These are phyloP conservation scores for Cantharellus anzutake DNA, from an alignment of 768 basidiomycete species.

Conservation along the genomic window DNA sequence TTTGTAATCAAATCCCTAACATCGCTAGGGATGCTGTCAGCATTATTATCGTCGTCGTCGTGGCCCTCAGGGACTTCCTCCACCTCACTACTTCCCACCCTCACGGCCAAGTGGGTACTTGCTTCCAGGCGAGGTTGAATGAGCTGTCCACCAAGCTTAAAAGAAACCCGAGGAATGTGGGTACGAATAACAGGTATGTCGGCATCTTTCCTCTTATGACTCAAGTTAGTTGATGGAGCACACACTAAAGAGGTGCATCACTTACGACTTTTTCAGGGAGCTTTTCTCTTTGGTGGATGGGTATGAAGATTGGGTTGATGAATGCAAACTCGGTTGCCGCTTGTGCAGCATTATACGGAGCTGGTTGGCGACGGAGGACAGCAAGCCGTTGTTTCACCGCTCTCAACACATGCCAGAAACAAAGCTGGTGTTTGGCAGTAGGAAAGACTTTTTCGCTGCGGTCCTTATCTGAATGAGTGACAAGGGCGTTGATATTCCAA, in stretches of 20 bases:
- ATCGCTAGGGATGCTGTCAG: too few species aligned
- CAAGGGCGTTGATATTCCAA: constrained; percentile 12
- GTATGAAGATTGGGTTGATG: constrained; percentile 16
- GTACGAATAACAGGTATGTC: too few species aligned
- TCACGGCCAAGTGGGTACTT: too few species aligned
- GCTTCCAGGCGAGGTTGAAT: too few species aligned
- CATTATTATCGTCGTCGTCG: too few species aligned
- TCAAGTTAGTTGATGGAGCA: too few species aligned
- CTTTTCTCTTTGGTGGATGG: constrained; percentile 10
- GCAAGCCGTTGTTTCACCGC: constrained; percentile 17
- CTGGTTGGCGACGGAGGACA: constrained; percentile 14
- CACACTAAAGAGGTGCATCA: neutral
- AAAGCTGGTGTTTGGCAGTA: constrained; percentile 22
- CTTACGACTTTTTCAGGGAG: constrained; percentile 6
- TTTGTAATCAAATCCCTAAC: too few species aligned
- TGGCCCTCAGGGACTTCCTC: too few species aligned
- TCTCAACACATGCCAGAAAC: constrained; percentile 21
- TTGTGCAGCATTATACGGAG: constrained; percentile 13
- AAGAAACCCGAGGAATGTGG: too few species aligned
- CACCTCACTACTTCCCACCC: too few species aligned
- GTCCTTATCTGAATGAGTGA: constrained; percentile 20
- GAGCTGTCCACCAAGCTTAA: too few species aligned
- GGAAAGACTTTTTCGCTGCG: constrained; percentile 14
- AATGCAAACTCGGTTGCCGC: constrained; percentile 14
- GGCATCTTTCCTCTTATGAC: too few species aligned